Evolutionary conservation across 257 asterid species (phyloP).

Genomic region (Nyctanthes arbortristis): DNA sequence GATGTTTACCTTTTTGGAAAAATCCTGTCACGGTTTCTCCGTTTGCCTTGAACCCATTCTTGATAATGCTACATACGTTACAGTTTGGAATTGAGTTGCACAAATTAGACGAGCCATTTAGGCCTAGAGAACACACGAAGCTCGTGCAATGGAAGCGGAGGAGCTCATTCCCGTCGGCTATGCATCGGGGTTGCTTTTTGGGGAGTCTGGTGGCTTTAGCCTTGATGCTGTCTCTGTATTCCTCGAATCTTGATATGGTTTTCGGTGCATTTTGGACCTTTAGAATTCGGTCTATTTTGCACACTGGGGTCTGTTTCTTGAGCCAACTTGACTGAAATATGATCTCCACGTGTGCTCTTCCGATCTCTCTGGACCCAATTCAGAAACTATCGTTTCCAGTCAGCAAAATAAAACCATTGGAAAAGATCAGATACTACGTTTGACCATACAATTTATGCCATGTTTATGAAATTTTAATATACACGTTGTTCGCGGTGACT

Average conservation of each 20-base stretch:
- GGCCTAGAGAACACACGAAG: slow-evolving; percentile 74
- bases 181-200: slow-evolving; percentile 86
- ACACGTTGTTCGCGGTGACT: no score
- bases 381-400: slow-evolving; percentile 47
- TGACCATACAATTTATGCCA: no score
- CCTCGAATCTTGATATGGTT: slow-evolving; percentile 77
- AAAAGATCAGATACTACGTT: no score
- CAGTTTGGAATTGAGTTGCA: slow-evolving; percentile 72
- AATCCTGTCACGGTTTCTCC: slow-evolving; percentile 23
- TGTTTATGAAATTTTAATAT: no score
- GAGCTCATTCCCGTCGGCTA: slow-evolving; percentile 91
- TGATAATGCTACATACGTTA: slow-evolving; percentile 59
- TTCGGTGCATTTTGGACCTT: slow-evolving; percentile 77
- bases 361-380: slow-evolving; percentile 85
- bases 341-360: slow-evolving; percentile 91
- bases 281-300: slow-evolving; percentile 77
- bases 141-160: slow-evolving; percentile 86
- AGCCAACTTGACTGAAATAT: slow-evolving; percentile 96
- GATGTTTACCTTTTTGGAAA: slow-evolving; percentile 33
- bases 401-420: neutral
- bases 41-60: slow-evolving; percentile 58
- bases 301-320: slow-evolving; percentile 66
- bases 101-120: slow-evolving; percentile 75
- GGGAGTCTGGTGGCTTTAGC: slow-evolving; percentile 61
- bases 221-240: slow-evolving; percentile 75